A percentile compares a stretch with the other conserved stretches of the same genome.
Evolutionary conservation across 495 filamentous ascomycete genomes (phyloP).

Genomic region (Penicillium tannophilum): DNA sequence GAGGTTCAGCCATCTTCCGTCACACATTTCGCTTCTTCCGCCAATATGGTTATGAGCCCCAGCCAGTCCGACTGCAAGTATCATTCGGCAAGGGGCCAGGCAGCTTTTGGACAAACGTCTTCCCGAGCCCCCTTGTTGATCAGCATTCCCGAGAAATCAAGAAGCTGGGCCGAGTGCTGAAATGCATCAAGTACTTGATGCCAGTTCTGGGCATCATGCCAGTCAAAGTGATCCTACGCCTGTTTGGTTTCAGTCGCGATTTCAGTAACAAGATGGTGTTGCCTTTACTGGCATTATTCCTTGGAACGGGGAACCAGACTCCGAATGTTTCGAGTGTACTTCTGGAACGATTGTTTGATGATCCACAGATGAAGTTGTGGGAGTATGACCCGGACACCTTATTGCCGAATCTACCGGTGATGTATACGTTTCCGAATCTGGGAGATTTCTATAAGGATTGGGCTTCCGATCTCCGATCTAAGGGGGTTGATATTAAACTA

Average conservation of each 20-base stretch:
- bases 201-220: conserved; percentile 73
- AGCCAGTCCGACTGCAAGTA: conserved; percentile 75
- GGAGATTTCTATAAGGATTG: conserved; percentile 71
- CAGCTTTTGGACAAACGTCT: conserved; percentile 81
- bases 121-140: conserved; percentile 67
- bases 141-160: conserved; percentile 64
- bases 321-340: conserved; percentile 74
- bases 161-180: conserved; percentile 65
- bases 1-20: conserved; percentile 76
- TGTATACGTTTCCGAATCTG: conserved; percentile 81
- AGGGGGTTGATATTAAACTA: conserved; percentile 66
- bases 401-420: conserved; percentile 70
- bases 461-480: conserved; percentile 58
- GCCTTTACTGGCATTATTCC: conserved; percentile 77
- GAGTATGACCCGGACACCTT: conserved; percentile 69
- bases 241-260: conserved; percentile 73
- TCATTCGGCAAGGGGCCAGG: conserved; percentile 75
- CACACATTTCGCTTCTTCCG: conserved; percentile 81
- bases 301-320: conserved; percentile 79
- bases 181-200: conserved; percentile 69
- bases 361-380: conserved; percentile 77
- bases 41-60: conserved; percentile 64
- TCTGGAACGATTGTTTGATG: conserved; percentile 73
- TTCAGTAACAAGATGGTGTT: conserved; percentile 73
- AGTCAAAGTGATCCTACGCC: conserved; percentile 65